Evolutionary conservation across 768 basidiomycete species (phyloP), one percentile per base, ranked within the genome.

Genomic region (Russula emetica): DNA sequence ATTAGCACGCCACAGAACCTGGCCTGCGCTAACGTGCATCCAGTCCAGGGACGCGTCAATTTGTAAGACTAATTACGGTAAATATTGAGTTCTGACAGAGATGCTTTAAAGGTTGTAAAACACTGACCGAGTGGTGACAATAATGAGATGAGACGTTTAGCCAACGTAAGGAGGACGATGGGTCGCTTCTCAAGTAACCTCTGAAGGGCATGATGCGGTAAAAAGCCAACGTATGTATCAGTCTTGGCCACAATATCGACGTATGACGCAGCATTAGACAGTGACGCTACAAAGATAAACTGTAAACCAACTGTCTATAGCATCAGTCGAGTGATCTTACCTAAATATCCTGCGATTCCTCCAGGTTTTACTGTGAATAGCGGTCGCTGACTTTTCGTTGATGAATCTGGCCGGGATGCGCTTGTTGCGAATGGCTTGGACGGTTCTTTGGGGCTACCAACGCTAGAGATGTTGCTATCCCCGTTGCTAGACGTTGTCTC

Each of bases 171-270:
- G 13, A 98, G 80, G 2, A 99, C 97, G 58, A 99, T 98, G 2
- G 97, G 97, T 53, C 91, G 82, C 69, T 94, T 88, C 74, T 98
- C 97, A 47, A 98, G 81, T 60, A 99, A 80, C 26, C 90, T 80
- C 71, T 98, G 94, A 60, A 99, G 77, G 7, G 96, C 89, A 71
- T 88, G 83, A 3, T 90, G 85, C 1, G 97, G 92, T 32, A 99
- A 75, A 74, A 96, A 96, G 0, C 97, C 97, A 67, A 98, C 97
- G 70, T 96, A 99, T n/a, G 88, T 90, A 72, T 99, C 96, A 0
- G 95, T 98, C 78, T 98, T 98, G 5, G 97, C 94, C 67, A 82
- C 88, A 72, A 99, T 97, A 73, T 96, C 93, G 50, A 98, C 95
- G 71, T 98, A 99, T 2, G 94, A 96, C 6, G 94, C 87, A 30